phyloP scores from a whole-genome alignment of 352 stramenopile species.

The Halophytophthora polymorphica region DNA sequence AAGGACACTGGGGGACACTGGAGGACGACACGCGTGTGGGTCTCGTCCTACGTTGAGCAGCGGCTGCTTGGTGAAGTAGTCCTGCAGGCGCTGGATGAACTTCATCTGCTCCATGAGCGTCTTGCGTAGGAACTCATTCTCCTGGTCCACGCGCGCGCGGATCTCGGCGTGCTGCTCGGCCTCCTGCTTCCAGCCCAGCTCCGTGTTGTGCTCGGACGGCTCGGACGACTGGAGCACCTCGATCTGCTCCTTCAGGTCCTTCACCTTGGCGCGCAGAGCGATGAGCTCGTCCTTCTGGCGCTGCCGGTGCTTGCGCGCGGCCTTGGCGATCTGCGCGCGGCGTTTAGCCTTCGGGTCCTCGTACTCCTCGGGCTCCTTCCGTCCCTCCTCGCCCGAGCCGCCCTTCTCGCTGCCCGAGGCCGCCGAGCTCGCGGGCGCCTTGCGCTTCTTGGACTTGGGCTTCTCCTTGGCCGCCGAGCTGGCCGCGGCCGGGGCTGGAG shows the following conservation, averaged over 20 bases:
- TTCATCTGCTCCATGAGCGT: slow-evolving; percentile 92
- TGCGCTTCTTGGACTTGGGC: slow-evolving; percentile 75
- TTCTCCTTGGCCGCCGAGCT: slow-evolving; percentile 37
- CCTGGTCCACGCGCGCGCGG: slow-evolving; percentile 82
- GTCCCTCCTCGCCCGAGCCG: slow-evolving; percentile 55
- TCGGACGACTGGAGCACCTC: slow-evolving; percentile 87
- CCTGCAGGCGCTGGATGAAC: slow-evolving; percentile 87
- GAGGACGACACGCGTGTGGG: too few species aligned
- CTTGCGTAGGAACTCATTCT: slow-evolving; percentile 88
- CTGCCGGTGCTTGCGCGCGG: slow-evolving; percentile 83
- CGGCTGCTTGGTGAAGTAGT: slow-evolving; percentile 90
- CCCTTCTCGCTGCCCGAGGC: slow-evolving; percentile 23
- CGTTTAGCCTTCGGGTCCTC: slow-evolving; percentile 85
- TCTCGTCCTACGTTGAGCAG: slow-evolving; percentile 58
- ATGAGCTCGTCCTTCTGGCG: slow-evolving; percentile 88
- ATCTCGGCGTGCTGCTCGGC: slow-evolving; percentile 87
- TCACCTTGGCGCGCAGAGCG: slow-evolving; percentile 81
- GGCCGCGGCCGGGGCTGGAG: slow-evolving; percentile 10
- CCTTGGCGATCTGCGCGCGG: slow-evolving; percentile 86
- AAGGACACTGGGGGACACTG: not conserved
- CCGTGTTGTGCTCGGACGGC: slow-evolving; percentile 87
- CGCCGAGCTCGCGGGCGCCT: slow-evolving; percentile 39
- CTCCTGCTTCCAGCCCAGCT: slow-evolving; percentile 88
- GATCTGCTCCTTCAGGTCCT: slow-evolving; percentile 89
- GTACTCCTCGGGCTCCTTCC: slow-evolving; percentile 71